Conservation (phyloP, 202 grass and related monocot genomes). For the Hordeum pubiflorum region DNA sequence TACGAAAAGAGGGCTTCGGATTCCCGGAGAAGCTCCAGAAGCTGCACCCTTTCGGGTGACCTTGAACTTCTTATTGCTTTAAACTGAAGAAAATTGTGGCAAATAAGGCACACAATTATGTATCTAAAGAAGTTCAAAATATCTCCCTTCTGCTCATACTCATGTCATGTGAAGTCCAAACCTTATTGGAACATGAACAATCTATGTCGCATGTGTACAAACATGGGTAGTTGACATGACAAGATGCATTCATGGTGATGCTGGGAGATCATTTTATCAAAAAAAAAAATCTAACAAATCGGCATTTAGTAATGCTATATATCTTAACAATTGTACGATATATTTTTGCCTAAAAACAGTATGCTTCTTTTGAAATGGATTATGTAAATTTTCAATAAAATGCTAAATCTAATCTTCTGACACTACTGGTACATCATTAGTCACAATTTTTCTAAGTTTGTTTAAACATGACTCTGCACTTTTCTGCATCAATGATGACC, state of each 20-base stretch:
- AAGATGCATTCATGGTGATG: neutral
- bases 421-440: neutral
- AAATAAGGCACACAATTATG: neutral
- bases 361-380: neutral
- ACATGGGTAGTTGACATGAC: neutral
- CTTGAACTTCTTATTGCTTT: neutral
- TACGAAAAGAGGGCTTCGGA: neutral
- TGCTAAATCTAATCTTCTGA: neutral
- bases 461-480: neutral
- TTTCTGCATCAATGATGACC: neutral
- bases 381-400: neutral
- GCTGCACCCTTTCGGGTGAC: neutral
- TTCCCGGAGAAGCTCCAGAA: neutral
- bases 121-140: neutral
- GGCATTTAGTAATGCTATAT: neutral
- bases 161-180: neutral
- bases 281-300: neutral
- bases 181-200: neutral
- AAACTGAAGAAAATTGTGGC: neutral
- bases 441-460: neutral
- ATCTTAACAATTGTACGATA: neutral
- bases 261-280: neutral
- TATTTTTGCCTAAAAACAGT: neutral
- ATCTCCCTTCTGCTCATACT: neutral
- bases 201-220: neutral